Percentiles rank a stretch among this genome's conserved stretches.
Evolutionary conservation across 2,329 filamentous ascomycete species (phyloP).

Genomic region (Fonsecaea multimorphosa): DNA sequence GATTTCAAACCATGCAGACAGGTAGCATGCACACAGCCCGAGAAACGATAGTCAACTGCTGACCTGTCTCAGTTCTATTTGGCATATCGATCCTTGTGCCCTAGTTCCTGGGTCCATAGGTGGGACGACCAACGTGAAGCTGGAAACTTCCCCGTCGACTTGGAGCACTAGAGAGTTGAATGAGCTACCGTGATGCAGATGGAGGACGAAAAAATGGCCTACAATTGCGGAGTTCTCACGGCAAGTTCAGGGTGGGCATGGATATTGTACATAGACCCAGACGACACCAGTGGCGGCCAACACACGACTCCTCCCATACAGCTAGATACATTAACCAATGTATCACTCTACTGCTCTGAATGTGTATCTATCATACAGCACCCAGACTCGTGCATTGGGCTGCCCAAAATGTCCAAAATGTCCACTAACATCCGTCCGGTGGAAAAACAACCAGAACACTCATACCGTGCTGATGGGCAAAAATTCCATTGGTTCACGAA

Average conservation of each 20-base stretch:
- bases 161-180: conserved; percentile 35
- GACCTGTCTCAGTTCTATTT: conserved; percentile 76
- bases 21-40: conserved; percentile 62
- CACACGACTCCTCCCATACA: conserved; percentile 22
- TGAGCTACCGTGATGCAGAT: conserved; percentile 1
- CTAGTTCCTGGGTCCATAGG: conserved; percentile 87
- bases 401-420: neutral
- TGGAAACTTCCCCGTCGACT: conserved; percentile 60
- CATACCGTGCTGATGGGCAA: conserved; percentile 19
- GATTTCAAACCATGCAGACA: conserved; percentile 96
- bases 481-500: conserved; percentile 19
- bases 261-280: conserved; percentile 34
- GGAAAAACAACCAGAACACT: conserved; percentile 8
- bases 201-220: neutral
- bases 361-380: neutral
- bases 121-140: conserved; percentile 93
- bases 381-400: neutral
- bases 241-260: conserved; percentile 10
- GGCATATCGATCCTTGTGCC: conserved; percentile 96
- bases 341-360: neutral
- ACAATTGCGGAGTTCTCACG: conserved; percentile 4
- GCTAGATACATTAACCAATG: neutral
- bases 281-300: conserved; percentile 21
- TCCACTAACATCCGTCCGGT: neutral
- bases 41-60: conserved; percentile 9